phyloP scores from a whole-genome alignment of 1,139 yeast genomes.

The Sugiyamaella japonica region DNA sequence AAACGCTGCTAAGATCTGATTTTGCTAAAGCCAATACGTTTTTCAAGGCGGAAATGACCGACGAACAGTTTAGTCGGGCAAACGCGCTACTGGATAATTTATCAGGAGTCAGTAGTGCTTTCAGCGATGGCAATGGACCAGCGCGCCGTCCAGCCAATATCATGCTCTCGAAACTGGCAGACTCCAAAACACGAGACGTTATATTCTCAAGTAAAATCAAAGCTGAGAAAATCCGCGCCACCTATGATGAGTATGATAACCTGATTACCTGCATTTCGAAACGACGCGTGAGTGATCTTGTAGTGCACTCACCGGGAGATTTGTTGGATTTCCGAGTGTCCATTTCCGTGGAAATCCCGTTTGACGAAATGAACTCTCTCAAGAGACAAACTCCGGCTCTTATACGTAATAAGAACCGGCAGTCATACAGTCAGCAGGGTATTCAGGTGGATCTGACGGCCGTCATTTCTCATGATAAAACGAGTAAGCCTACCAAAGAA shows the following conservation, averaged over 20 bases:
- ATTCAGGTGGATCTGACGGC: constrained; percentile 40
- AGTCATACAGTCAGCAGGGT: constrained; percentile 36
- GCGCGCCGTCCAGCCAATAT: constrained; percentile 5
- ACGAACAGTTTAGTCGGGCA: constrained; percentile 62
- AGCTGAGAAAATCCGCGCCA: constrained; percentile 44
- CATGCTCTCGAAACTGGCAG: constrained; percentile 16
- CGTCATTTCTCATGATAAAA: constrained; percentile 32
- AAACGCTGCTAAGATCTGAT: constrained; percentile 60
- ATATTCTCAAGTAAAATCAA: constrained; percentile 21
- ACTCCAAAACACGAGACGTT: constrained; percentile 27
- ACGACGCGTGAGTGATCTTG: constrained; percentile 66
- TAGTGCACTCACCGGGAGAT: constrained; percentile 73
- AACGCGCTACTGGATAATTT: constrained; percentile 57
- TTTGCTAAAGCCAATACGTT: constrained; percentile 55
- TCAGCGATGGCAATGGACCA: constrained; percentile 6
- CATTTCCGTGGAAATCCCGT: constrained; percentile 72
- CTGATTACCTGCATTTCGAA: constrained; percentile 67
- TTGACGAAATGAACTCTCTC: constrained; percentile 21
- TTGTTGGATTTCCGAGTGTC: constrained; percentile 76
- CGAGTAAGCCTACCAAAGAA: constrained; percentile 32
- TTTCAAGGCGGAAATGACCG: constrained; percentile 71
- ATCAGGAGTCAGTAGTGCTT: constrained; percentile 5
- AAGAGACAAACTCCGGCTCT: constrained; percentile 34
- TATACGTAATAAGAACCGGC: constrained; percentile 55
- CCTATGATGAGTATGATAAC: constrained; percentile 35